These are phyloP conservation scores for Silene latifolia DNA, from an alignment of 148 eudicot species.

Conservation along the genomic window DNA sequence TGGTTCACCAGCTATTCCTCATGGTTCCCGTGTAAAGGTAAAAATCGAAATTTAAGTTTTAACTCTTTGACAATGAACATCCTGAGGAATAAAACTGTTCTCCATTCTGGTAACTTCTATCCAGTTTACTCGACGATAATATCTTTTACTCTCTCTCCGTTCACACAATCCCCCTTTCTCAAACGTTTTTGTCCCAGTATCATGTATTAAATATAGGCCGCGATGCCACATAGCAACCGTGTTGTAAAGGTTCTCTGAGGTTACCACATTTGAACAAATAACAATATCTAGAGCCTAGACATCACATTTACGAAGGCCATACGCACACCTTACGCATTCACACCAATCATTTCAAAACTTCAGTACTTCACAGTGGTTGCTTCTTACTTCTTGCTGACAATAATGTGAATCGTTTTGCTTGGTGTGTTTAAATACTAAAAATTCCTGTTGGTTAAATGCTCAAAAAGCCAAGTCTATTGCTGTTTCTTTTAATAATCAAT, in stretches of 20 bases:
- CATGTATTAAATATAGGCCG: no score
- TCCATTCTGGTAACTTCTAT: not conserved
- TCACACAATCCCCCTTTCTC: not conserved
- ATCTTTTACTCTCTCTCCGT: not conserved
- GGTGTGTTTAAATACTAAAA: not conserved
- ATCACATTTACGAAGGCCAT: not conserved
- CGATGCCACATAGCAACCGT: no score
- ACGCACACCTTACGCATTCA: not conserved
- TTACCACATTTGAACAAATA: not conserved
- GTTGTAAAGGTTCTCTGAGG: no score
- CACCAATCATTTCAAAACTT: not conserved
- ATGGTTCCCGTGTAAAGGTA: constrained; percentile 98
- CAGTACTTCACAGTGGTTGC: not conserved
- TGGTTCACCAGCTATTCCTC: constrained; percentile 92
- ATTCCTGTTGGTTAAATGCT: not conserved
- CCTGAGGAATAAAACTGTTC: not conserved
- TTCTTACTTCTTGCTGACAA: not conserved
- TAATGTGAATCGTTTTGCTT: not conserved
- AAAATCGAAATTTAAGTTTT: not conserved
- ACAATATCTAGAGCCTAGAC: not conserved
- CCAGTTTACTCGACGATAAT: not conserved
- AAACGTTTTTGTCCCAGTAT: no score
- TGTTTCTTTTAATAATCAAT: no score
- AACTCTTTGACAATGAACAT: not conserved
- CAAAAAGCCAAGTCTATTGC: no score